Evolutionary conservation across 805 yeast genomes (phyloP), one percentile per base, ranked within the genome.

Genomic region (Metschnikowia similis): DNA sequence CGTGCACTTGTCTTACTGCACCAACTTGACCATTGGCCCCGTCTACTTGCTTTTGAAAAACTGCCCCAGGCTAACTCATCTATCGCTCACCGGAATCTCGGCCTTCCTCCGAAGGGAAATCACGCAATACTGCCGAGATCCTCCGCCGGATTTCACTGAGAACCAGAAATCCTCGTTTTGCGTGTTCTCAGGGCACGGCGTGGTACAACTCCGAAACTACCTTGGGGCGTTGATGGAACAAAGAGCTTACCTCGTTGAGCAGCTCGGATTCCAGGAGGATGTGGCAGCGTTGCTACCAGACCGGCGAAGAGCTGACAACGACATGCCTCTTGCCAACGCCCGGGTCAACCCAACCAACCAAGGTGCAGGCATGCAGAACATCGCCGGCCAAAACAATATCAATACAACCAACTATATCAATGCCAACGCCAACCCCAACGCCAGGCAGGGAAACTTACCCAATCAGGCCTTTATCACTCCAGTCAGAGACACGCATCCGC

Each of bases 171-270:
- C 84, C 21, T 77, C 87, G 44, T 92, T 94, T 62, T 92, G 98
- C 70, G 99, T 92, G 10, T 94, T 90, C 63, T 84, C 92, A 32
- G 98, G 98, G 1, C 81, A 80, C 52, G 97, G 97, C 8, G 96
- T 94, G 14, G 79, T 75, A 44, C 81, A 82, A 52, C 74, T 92
- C 54, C 79, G 97, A 54, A 82, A 80, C 37, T 84, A 86, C 63
- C 75, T 92, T 42, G 83, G 77, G 60, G 48, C 52, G 1, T 48
- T 57, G 48, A 54, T 57, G 54, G 59, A 54, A 27, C 58, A 56
- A 32, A 44, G 61, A 7, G 56, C 59, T 3, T 54, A 49, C 36
- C 49, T 56, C n/a, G 42, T 56, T 46, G 59, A 56, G 37, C 59
- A 52, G 41, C 55, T 52, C 35, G 55, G 54, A 10, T 51, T 51